phyloP scores from a whole-genome alignment of 1,284 basidiomycete species.

The Lignosus rhinocerotis region DNA sequence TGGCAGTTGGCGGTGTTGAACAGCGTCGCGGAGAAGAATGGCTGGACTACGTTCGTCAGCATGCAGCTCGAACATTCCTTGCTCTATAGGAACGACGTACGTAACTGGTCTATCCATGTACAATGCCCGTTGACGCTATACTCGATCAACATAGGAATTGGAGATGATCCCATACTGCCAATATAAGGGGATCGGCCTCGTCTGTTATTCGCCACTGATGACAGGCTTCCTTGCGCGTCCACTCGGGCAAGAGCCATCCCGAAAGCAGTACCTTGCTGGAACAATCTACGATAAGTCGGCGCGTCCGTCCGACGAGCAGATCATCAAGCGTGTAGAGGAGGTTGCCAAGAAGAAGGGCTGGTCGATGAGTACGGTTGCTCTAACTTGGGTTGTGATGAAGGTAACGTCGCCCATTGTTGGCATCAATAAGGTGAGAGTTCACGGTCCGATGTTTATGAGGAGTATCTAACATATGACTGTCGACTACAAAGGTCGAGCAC shows the following conservation, averaged over 20 bases:
- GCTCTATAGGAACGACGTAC: conserved; percentile 34
- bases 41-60: conserved; percentile 41
- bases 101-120: neutral
- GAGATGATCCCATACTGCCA: conserved; percentile 51
- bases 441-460: neutral
- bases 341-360: conserved; percentile 38
- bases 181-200: conserved; percentile 46
- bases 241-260: conserved; percentile 30
- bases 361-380: conserved; percentile 44
- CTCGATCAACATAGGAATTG: conserved; percentile 36
- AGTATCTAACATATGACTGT: neutral
- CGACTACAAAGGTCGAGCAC: conserved; percentile 5
- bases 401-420: conserved; percentile 44
- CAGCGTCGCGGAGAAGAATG: conserved; percentile 36
- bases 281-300: conserved; percentile 30
- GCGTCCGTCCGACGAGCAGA: conserved; percentile 35
- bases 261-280: conserved; percentile 28
- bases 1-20: conserved; percentile 43
- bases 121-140: neutral
- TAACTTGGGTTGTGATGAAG: conserved; percentile 41
- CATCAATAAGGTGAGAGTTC: conserved; percentile 22
- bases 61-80: conserved; percentile 45
- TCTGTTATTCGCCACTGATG: conserved; percentile 43
- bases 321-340: conserved; percentile 44
- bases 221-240: conserved; percentile 43